Conservation (phyloP, 257 asterid species). For the Solanum chmielewskii region DNA sequence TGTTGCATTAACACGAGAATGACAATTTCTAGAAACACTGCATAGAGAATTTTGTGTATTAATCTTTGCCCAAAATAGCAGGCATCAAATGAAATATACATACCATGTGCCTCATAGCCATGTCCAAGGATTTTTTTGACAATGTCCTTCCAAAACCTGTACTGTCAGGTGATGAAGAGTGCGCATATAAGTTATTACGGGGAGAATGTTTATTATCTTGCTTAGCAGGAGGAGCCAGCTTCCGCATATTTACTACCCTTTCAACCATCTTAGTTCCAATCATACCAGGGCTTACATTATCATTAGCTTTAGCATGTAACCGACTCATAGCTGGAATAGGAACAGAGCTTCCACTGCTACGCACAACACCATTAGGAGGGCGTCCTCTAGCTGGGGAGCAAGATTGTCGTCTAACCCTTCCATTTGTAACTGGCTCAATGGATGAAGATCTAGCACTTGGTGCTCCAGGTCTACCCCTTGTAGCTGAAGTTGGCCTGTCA, state of each 20-base stretch:
- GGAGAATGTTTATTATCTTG: constrained; percentile 5
- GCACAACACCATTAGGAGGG: constrained; percentile 1
- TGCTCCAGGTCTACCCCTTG: constrained; percentile 11
- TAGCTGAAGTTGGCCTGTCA: constrained; percentile 11
- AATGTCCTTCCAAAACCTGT: constrained; percentile 15
- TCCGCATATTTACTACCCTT: constrained; percentile 18
- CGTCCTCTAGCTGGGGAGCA: constrained; percentile 9
- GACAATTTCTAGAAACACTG: not conserved
- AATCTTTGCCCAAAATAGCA: not conserved
- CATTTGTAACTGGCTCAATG: constrained; percentile 8
- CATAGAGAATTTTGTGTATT: not conserved
- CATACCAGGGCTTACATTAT: constrained; percentile 10
- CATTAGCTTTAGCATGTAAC: constrained; percentile 5
- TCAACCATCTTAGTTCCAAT: constrained; percentile 20
- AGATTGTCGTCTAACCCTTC: constrained; percentile 13
- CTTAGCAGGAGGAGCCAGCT: constrained; percentile 14
- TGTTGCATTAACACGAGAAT: not conserved
- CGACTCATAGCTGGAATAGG: constrained; percentile 14
- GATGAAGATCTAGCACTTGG: constrained; percentile 8
- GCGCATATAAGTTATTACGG: not conserved
- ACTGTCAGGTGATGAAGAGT: constrained; percentile 11
- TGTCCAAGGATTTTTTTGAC: constrained; percentile 18
- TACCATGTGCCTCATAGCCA: constrained; percentile 26
- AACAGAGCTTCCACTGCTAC: constrained; percentile 10
- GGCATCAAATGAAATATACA: not conserved